These are phyloP conservation scores for Pestalotiopsis fici DNA, from an alignment of 2,329 filamentous ascomycete species.

Conservation along the genomic window DNA sequence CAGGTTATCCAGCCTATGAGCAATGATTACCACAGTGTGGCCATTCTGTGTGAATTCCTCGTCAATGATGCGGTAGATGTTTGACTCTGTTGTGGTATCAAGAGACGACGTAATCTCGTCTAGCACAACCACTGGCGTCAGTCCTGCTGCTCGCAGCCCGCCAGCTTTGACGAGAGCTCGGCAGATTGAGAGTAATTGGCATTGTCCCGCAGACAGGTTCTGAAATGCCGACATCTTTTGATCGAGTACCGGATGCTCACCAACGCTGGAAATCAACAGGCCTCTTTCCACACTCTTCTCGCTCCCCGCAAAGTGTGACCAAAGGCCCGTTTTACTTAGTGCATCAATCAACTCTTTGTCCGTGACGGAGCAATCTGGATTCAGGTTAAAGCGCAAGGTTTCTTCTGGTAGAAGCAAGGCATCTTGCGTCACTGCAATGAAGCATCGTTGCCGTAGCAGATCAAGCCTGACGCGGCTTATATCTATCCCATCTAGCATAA, in stretches of 20 bases:
- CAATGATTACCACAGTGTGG: conserved; percentile 35
- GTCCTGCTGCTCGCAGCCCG: too few species aligned
- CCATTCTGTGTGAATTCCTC: conserved; percentile 27
- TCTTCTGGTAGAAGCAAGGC: conserved; percentile 23
- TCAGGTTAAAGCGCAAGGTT: conserved; percentile 30
- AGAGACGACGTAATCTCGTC: conserved; percentile 33
- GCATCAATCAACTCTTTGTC: conserved; percentile 15
- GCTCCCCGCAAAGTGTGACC: conserved; percentile 20
- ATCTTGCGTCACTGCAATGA: conserved; percentile 33
- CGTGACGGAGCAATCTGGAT: too few species aligned
- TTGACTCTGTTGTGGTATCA: conserved; percentile 31
- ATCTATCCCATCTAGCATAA: conserved; percentile 29
- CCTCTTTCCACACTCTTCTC: too few species aligned
- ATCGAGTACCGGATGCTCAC: too few species aligned
- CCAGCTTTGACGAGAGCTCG: conserved; percentile 31
- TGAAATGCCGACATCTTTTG: too few species aligned
- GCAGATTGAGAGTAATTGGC: conserved; percentile 32
- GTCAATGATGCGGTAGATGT: conserved; percentile 30
- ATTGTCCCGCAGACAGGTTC: conserved; percentile 35
- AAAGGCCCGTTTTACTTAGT: conserved; percentile 16
- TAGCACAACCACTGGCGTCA: conserved; percentile 31
- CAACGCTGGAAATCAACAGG: too few species aligned
- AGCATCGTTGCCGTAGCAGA: conserved; percentile 25
- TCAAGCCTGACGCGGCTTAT: conserved; percentile 21
- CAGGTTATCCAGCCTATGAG: too few species aligned